phyloP scores from a whole-genome alignment of 1,284 basidiomycete genomes.

The Ceratobasidium papillatum region DNA sequence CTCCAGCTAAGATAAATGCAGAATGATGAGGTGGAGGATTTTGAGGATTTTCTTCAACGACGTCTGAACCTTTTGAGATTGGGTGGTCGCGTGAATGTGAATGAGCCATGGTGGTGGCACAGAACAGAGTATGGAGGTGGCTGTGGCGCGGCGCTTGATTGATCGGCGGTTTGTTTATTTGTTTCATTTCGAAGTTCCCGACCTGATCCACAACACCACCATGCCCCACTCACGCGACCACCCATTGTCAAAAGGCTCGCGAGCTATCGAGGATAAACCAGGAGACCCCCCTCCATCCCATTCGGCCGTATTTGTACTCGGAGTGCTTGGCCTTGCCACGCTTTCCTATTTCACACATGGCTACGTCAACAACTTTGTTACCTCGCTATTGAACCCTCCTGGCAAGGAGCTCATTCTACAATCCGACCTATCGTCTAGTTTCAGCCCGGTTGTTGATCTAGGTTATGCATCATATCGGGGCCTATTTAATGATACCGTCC shows the following conservation, averaged over 20 bases:
- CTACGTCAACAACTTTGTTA: not conserved
- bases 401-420: not conserved
- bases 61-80: conserved; percentile 10
- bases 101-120: not conserved
- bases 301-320: conserved; percentile 2
- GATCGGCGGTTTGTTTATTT: not conserved
- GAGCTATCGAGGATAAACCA: conserved; percentile 1
- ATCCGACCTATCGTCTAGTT: not conserved
- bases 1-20: not conserved
- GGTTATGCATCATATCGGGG: conserved; percentile 57
- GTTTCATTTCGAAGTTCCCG: not conserved
- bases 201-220: not conserved
- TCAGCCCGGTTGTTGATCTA: conserved; percentile 42
- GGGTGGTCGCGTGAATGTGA: conserved; percentile 25
- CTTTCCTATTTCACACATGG: not conserved
- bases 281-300: conserved; percentile 22
- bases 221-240: conserved; percentile 12
- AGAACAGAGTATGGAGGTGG: not conserved
- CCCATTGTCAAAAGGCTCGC: conserved; percentile 16
- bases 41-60: conserved; percentile 3
- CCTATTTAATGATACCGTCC: conserved; percentile 53
- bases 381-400: not conserved
- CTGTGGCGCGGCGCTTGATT: not conserved
- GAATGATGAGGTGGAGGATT: conserved; percentile 5
- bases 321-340: not conserved